phyloP scores from a whole-genome alignment of 345 rosid genomes.

The Microcos paniculata region DNA sequence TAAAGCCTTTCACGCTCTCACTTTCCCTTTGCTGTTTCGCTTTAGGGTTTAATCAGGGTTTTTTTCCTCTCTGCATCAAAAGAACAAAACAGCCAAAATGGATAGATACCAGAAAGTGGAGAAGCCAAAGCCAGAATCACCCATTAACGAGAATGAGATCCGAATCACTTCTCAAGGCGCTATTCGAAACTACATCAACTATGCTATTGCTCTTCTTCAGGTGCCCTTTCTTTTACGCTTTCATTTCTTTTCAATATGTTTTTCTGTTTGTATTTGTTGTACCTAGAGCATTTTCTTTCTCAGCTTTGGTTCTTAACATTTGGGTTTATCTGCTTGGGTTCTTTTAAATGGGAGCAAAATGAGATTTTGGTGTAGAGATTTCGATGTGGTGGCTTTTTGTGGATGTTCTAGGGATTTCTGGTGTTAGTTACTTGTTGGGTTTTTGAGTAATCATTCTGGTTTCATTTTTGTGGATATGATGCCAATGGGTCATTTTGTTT shows the following conservation, averaged over 20 bases:
- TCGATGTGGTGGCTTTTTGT: background rate
- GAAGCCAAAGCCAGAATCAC: conserved; percentile 60
- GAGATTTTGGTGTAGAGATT: background rate
- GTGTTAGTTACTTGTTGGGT: background rate
- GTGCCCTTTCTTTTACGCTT: conserved; percentile 24
- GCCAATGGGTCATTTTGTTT: background rate
- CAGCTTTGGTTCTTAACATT: background rate
- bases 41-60: conserved; percentile 53
- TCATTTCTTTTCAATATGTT: background rate
- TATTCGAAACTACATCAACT: conserved; percentile 83
- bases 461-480: background rate
- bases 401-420: background rate
- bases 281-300: background rate
- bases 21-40: conserved; percentile 18
- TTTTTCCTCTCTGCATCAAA: conserved; percentile 20
- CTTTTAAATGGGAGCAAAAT: background rate
- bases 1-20: conserved; percentile 2
- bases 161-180: conserved; percentile 87
- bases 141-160: conserved; percentile 91
- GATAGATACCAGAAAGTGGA: conserved; percentile 87
- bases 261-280: background rate
- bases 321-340: background rate
- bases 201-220: conserved; percentile 81
- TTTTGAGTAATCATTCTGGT: background rate
- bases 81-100: conserved; percentile 32